Conservation (phyloP, 441 rosid species). For the Syzygium malaccense region DNA sequence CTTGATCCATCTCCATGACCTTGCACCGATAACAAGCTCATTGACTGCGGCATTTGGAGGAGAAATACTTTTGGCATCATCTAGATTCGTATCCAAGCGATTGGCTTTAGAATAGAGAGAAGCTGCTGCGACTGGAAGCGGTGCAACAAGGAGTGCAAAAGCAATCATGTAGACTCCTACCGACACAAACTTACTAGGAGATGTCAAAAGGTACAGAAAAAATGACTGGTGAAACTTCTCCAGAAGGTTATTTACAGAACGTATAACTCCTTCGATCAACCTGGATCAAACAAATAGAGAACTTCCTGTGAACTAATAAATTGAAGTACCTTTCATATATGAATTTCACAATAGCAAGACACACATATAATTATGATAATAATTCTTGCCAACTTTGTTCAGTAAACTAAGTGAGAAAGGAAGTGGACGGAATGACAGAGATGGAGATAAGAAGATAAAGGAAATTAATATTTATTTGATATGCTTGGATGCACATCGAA, state of each 20-base stretch:
- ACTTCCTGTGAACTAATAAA: background rate
- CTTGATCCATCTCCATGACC: slow-evolving; percentile 68
- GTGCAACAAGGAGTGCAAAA: slow-evolving; percentile 83
- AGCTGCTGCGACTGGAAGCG: slow-evolving; percentile 86
- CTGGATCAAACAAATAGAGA: slow-evolving; percentile 33
- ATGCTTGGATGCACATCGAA: background rate
- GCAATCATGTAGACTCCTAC: slow-evolving; percentile 96
- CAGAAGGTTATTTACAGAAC: slow-evolving; percentile 87
- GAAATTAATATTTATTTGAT: background rate
- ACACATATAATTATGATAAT: background rate
- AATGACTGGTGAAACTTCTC: slow-evolving; percentile 97
- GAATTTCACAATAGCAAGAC: background rate
- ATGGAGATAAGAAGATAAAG: background rate
- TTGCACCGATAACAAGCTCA: slow-evolving; percentile 17
- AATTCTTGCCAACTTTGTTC: background rate
- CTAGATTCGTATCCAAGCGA: slow-evolving; percentile 18
- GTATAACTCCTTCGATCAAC: slow-evolving; percentile 85
- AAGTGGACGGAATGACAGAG: background rate
- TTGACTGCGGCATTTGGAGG: background rate
- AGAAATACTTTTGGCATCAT: slow-evolving; percentile 13
- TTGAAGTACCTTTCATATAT: background rate
- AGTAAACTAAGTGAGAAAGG: background rate
- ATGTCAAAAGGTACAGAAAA: slow-evolving; percentile 75
- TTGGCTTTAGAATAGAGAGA: slow-evolving; percentile 60
- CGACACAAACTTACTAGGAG: slow-evolving; percentile 81